phyloP scores from a whole-genome alignment of 495 filamentous ascomycete genomes.

The Tetracladium marchalianum region DNA sequence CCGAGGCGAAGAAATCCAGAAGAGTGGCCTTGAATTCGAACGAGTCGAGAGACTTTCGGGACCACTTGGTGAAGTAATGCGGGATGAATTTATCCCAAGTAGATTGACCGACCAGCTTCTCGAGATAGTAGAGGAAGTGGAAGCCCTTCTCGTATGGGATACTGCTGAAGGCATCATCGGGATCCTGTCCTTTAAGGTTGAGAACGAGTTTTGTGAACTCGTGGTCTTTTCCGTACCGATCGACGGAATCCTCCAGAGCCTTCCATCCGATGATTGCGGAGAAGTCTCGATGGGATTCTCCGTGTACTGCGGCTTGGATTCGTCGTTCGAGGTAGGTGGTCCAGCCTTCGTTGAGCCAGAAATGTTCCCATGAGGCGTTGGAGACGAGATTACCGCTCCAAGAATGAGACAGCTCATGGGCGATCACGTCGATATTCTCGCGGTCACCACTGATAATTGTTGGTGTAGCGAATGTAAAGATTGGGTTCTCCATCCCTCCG shows the following conservation, averaged over 20 bases:
- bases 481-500: constrained; percentile 85
- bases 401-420: constrained; percentile 83
- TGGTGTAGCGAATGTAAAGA: constrained; percentile 88
- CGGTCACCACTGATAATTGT: constrained; percentile 87
- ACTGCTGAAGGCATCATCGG: constrained; percentile 87
- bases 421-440: constrained; percentile 93
- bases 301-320: constrained; percentile 57
- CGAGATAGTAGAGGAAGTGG: constrained; percentile 72
- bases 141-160: constrained; percentile 78
- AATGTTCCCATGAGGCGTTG: constrained; percentile 90
- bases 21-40: constrained; percentile 87
- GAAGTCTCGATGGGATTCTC: constrained; percentile 79
- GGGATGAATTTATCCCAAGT: constrained; percentile 93
- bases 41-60: constrained; percentile 74
- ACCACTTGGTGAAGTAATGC: constrained; percentile 80
- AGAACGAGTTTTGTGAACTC: constrained; percentile 88
- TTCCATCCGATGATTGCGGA: constrained; percentile 83
- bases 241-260: constrained; percentile 61
- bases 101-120: constrained; percentile 71
- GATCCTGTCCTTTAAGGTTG: constrained; percentile 80
- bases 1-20: constrained; percentile 67
- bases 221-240: constrained; percentile 67
- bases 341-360: constrained; percentile 97
- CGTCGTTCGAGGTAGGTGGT: constrained; percentile 87
- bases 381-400: constrained; percentile 94